Percentiles rank a stretch among this genome's conserved stretches.
Evolutionary conservation across 345 rosid genomes (phyloP).

Genomic region (Leavenworthia alabamica): DNA sequence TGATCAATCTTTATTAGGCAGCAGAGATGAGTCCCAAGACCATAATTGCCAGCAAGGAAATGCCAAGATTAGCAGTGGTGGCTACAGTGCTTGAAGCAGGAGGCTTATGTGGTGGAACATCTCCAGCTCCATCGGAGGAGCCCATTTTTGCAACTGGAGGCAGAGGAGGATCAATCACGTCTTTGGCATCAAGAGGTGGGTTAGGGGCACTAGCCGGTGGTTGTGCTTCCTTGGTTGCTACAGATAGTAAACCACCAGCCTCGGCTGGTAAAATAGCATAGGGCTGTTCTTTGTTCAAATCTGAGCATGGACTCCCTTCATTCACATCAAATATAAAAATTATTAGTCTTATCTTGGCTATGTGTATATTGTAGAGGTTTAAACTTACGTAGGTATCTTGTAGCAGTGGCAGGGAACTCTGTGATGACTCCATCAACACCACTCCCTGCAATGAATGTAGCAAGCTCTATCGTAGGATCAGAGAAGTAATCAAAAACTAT

Average conservation of each 20-base stretch:
- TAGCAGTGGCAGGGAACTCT: constrained; percentile 73
- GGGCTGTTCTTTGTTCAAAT: constrained; percentile 26
- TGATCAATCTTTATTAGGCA: constrained; percentile 3
- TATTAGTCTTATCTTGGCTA: not conserved
- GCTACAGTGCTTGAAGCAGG: constrained; percentile 31
- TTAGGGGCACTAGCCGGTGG: constrained; percentile 36
- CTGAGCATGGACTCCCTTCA: constrained; percentile 63
- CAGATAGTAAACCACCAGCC: constrained; percentile 39
- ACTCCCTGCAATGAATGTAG: constrained; percentile 43
- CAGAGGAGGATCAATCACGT: constrained; percentile 68
- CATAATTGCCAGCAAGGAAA: constrained; percentile 33
- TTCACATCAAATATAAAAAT: constrained; percentile 32
- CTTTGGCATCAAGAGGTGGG: constrained; percentile 41
- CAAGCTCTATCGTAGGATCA: constrained; percentile 65
- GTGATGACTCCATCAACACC: constrained; percentile 65
- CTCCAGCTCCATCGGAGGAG: not conserved
- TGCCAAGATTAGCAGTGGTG: constrained; percentile 29
- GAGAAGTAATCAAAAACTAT: constrained; percentile 62
- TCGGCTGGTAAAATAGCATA: constrained; percentile 44
- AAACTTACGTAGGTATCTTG: constrained; percentile 60
- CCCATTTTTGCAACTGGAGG: constrained; percentile 42
- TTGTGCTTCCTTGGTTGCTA: constrained; percentile 15
- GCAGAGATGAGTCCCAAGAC: constrained; percentile 23
- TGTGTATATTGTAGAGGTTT: not conserved
- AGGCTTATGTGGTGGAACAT: constrained; percentile 10